Conservation (phyloP, 768 basidiomycete genomes). For the Russula lepida region DNA sequence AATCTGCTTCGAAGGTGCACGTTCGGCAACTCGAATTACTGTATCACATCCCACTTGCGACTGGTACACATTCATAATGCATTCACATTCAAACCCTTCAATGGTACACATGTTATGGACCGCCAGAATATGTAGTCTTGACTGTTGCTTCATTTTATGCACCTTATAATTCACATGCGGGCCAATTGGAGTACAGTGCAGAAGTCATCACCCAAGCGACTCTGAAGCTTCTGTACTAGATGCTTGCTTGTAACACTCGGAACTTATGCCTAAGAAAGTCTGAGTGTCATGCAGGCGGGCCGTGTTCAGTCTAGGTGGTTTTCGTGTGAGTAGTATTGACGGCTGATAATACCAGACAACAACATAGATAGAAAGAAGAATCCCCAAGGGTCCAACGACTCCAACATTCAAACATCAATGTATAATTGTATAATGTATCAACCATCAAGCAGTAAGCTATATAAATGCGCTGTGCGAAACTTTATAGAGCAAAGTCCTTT, state of each 20-base stretch:
- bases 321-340: no score
- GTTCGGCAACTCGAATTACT: neutral
- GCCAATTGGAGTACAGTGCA: no score
- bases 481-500: slow-evolving; percentile 8
- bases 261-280: no score
- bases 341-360: neutral
- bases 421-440: no score
- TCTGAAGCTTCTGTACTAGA: neutral
- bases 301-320: no score
- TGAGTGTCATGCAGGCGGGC: no score
- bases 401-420: no score
- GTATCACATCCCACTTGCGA: neutral
- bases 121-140: neutral
- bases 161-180: neutral
- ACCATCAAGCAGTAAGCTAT: slow-evolving; percentile 4
- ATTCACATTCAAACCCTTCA: neutral
- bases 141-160: neutral
- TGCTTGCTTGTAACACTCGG: neutral
- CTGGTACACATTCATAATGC: neutral
- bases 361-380: neutral
- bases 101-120: neutral
- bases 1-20: neutral
- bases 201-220: neutral
- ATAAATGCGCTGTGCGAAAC: slow-evolving; percentile 13
- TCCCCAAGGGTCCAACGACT: neutral